These are phyloP conservation scores for Pythium oligandrum DNA, from an alignment of 352 stramenopile species.

Conservation along the genomic window DNA sequence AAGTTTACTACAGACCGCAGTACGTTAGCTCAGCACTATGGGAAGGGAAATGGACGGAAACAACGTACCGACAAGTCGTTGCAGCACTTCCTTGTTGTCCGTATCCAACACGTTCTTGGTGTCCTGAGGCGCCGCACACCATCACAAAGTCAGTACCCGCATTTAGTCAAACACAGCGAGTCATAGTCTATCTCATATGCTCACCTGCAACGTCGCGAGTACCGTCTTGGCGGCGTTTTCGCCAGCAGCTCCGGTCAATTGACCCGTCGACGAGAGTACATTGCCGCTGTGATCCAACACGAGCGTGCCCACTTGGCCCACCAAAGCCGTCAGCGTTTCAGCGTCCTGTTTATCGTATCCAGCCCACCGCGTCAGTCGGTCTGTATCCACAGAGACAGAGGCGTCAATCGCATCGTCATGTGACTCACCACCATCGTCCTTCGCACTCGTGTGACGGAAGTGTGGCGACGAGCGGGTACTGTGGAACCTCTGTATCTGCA, in stretches of 20 bases:
- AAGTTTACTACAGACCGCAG: conserved; percentile 45
- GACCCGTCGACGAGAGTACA: conserved; percentile 58
- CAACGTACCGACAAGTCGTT: conserved; percentile 56
- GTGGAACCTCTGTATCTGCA: too few species aligned
- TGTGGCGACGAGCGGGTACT: too few species aligned
- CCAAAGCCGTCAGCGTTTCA: conserved; percentile 36
- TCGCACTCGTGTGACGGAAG: too few species aligned
- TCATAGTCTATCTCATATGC: conserved; percentile 1
- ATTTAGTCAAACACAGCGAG: too few species aligned
- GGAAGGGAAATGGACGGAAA: not conserved
- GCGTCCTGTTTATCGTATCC: conserved; percentile 31
- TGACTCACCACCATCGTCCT: too few species aligned
- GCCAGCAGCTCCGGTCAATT: conserved; percentile 42
- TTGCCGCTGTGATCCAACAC: conserved; percentile 54
- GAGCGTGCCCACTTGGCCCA: conserved; percentile 53
- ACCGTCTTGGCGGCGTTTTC: conserved; percentile 54
- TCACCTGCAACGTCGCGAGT: conserved; percentile 58
- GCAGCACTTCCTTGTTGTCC: conserved; percentile 51
- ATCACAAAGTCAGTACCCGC: not conserved
- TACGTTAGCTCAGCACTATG: not conserved
- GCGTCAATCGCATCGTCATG: too few species aligned
- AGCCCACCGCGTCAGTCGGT: too few species aligned
- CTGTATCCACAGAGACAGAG: too few species aligned
- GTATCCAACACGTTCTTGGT: conserved; percentile 48
- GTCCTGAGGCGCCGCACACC: conserved; percentile 24